phyloP scores from a whole-genome alignment of 495 filamentous ascomycete species.

The Bacidia rubella region DNA sequence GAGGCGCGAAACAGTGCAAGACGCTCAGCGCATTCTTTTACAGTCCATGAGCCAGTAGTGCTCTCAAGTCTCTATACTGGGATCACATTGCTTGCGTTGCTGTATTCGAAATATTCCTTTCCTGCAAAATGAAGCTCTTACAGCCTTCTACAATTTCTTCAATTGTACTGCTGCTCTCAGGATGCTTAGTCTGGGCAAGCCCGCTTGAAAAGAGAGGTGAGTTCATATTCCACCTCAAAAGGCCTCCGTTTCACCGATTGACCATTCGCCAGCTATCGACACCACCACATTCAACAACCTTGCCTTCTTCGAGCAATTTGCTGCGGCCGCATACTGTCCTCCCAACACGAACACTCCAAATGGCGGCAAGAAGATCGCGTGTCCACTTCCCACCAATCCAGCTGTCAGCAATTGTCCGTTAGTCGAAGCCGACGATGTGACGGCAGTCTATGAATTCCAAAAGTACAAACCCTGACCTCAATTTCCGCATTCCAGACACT shows the following conservation, averaged over 20 bases:
- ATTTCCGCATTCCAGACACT: background rate
- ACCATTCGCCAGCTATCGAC: slow-evolving; percentile 21
- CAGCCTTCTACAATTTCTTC: background rate
- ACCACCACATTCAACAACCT: slow-evolving; percentile 34
- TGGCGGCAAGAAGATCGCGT: slow-evolving; percentile 40
- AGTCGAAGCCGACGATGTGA: slow-evolving; percentile 42
- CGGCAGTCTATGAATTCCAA: slow-evolving; percentile 44
- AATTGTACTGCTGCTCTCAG: background rate
- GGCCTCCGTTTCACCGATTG: background rate
- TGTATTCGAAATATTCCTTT: too few species aligned
- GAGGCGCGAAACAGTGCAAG: too few species aligned
- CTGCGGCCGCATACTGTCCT: slow-evolving; percentile 57
- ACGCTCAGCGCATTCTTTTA: too few species aligned
- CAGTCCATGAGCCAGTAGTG: too few species aligned
- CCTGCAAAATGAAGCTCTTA: too few species aligned
- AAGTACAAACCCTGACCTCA: slow-evolving; percentile 26
- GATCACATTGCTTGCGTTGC: too few species aligned
- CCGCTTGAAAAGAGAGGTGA: slow-evolving; percentile 1
- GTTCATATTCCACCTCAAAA: background rate
- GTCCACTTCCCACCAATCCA: slow-evolving; percentile 21
- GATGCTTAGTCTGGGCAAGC: background rate
- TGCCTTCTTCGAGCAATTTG: slow-evolving; percentile 53
- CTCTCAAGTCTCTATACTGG: too few species aligned
- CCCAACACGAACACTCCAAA: slow-evolving; percentile 31
- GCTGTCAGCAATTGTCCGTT: slow-evolving; percentile 44